Base-by-base conservation (phyloP, 1,139 yeast genomes). In the Suhomyces bribrorum region DNA sequence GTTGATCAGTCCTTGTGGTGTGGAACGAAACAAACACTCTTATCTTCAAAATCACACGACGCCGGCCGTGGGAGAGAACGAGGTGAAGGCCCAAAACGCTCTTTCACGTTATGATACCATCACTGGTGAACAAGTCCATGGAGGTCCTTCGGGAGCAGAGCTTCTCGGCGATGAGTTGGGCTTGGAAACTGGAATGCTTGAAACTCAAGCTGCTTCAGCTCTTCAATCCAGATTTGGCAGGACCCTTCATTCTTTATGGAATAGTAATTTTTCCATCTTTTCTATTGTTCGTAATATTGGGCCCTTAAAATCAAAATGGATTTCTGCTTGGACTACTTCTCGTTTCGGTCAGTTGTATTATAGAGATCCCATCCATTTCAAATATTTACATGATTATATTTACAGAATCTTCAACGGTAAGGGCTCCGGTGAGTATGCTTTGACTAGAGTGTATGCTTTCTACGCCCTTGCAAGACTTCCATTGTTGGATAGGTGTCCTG, bases 391-490 rank as follows among this genome's bases (percentile, higher is more conserved):
- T 49, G 66, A 69, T 52, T 73, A 72, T 45, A 59, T 69, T 14
- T 69, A 68, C 47, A 58, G 75, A 40, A 53, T 64, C 2, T 69
- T 71, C 49, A 66, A 59, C 42, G 73, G 60, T 2, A 60, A 54
- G 30, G 77, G 77, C 0, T 69, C 75, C 7, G 77, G 77, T 1
- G 77, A 73, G 50, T 69, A 57, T 49, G 75, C 75, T 7, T 59
- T 72, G 24, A 70, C 76, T 1, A 56, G 75, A 40, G 50, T 72
- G 7, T 59, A 72, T 43, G 70, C 61, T 0, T 53, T 60, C 25
- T 72, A 71, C 4, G 75, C 73, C 1, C 52, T 70, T 34, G 67
- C 77, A 2, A 61, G 59, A 40, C 50, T 69, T n/a, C 77, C 77
- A 3, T 56, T 72, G 29, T 50, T 69, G 20, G 77, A 72, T 50